Evolutionary conservation across 2,329 filamentous ascomycete genomes (phyloP).

Genomic region (Aspergillus arachidicola): DNA sequence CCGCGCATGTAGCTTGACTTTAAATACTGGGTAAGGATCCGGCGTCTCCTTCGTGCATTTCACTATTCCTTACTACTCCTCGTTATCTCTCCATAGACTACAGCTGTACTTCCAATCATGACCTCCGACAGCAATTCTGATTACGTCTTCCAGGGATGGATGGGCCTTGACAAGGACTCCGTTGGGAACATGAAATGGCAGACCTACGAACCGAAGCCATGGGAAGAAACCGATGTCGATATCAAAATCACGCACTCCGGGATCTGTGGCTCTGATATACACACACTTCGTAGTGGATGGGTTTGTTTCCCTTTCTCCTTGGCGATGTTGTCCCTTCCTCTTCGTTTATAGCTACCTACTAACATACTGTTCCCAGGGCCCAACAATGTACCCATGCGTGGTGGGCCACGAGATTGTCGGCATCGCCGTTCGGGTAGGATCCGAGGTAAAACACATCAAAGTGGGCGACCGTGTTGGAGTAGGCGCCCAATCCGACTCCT

Average conservation of each 20-base stretch:
- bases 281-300: constrained; percentile 56
- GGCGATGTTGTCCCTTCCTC: too few relatives aligned
- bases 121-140: constrained; percentile 19
- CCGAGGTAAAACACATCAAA: constrained; percentile 35
- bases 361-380: constrained; percentile 21
- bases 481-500: constrained; percentile 62
- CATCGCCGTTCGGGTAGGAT: constrained; percentile 59
- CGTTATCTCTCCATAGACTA: too few relatives aligned
- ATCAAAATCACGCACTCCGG: constrained; percentile 67
- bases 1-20: too few relatives aligned
- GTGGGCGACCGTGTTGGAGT: constrained; percentile 53
- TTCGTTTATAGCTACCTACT: too few relatives aligned
- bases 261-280: constrained; percentile 65
- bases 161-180: constrained; percentile 53
- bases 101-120: too few relatives aligned
- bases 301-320: constrained; percentile 22
- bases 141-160: constrained; percentile 61
- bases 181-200: constrained; percentile 60
- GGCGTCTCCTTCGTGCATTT: too few relatives aligned
- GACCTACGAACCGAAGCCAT: constrained; percentile 63
- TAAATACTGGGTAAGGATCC: too few relatives aligned
- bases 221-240: constrained; percentile 67
- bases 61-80: too few relatives aligned
- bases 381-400: constrained; percentile 47
- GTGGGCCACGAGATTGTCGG: constrained; percentile 70